A percentile compares a stretch with the other conserved stretches of the same genome.
These are phyloP conservation scores for Xylaria intraflava DNA, from an alignment of 495 filamentous ascomycete genomes.

Conservation along the genomic window DNA sequence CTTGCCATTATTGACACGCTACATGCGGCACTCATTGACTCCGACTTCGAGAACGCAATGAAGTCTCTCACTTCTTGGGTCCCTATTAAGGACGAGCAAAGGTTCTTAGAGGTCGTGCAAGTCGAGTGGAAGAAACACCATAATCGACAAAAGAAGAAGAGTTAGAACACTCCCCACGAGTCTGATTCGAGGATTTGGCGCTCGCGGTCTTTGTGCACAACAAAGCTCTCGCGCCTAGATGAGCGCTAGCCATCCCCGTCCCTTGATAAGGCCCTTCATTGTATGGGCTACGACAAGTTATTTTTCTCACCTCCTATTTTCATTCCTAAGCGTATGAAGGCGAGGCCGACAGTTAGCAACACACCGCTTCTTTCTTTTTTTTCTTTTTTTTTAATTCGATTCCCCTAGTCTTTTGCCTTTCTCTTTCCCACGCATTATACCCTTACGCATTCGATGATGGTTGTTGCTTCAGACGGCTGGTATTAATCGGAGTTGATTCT, in stretches of 20 bases:
- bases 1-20: constrained; percentile 90
- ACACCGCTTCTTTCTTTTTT: not conserved
- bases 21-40: constrained; percentile 82
- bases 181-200: not conserved
- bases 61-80: constrained; percentile 95
- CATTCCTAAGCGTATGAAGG: not conserved
- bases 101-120: constrained; percentile 90
- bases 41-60: constrained; percentile 97
- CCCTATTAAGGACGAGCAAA: constrained; percentile 88
- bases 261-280: constrained; percentile 4
- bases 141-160: constrained; percentile 27
- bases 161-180: constrained; percentile 14
- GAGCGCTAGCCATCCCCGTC: not conserved
- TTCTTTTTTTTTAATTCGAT: not conserved
- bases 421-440: constrained; percentile 8
- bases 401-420: not conserved
- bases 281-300: constrained; percentile 16
- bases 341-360: not conserved
- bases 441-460: constrained; percentile 12
- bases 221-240: not conserved
- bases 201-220: not conserved
- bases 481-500: constrained; percentile 6
- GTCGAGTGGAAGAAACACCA: constrained; percentile 79
- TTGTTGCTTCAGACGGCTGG: not conserved
- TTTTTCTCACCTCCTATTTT: constrained; percentile 9